These are phyloP conservation scores for Dendrobium catenatum DNA, from an alignment of 106 monocot genomes.

Conservation along the genomic window DNA sequence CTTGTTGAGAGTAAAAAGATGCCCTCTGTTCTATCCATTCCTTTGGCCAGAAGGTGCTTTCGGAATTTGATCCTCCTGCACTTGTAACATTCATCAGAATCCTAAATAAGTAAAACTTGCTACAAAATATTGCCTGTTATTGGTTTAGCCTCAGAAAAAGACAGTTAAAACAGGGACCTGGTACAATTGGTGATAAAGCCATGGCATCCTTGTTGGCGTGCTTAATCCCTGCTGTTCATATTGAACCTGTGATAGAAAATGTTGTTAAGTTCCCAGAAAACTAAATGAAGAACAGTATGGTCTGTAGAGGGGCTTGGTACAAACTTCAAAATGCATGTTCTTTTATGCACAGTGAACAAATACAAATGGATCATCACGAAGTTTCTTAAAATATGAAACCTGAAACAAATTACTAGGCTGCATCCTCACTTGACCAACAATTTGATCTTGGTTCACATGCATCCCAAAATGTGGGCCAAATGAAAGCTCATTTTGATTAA, in stretches of 20 bases:
- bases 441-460: constrained; percentile 39
- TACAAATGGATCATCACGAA: neutral
- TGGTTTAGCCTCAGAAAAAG: neutral
- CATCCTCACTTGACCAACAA: constrained; percentile 34
- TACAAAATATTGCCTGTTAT: neutral
- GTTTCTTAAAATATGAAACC: constrained; percentile 17
- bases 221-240: constrained; percentile 39
- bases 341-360: neutral
- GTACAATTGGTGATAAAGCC: constrained; percentile 40
- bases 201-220: constrained; percentile 31
- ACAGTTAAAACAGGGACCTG: constrained; percentile 24
- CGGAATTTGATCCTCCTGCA: constrained; percentile 35
- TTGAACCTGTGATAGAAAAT: constrained; percentile 23
- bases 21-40: constrained; percentile 16
- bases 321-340: too few species aligned
- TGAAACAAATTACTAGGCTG: constrained; percentile 37
- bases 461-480: constrained; percentile 42
- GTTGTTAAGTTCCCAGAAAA: neutral
- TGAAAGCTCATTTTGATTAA: constrained; percentile 38
- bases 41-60: constrained; percentile 27
- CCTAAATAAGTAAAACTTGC: neutral
- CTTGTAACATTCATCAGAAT: constrained; percentile 5
- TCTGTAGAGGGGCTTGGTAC: neutral
- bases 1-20: neutral
- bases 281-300: neutral